Evolutionary conservation across 169 alveolate species (phyloP).

Genomic region (Theileria parva): DNA sequence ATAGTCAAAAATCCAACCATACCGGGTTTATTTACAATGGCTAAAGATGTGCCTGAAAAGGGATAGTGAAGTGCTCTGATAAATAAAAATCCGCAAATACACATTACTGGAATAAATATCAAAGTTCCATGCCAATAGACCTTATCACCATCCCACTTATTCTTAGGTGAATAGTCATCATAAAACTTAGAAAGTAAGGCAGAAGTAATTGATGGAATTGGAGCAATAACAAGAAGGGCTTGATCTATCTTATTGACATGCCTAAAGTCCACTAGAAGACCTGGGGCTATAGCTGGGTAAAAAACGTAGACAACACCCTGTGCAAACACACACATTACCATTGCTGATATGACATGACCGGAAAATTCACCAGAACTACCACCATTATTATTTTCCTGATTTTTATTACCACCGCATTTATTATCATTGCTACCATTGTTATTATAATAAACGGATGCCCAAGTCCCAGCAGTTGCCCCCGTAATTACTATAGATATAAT

Average conservation of each 20-base stretch:
- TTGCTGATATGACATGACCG: neutral
- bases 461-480: neutral
- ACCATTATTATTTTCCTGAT: too few species aligned
- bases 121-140: neutral
- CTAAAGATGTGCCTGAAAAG: neutral
- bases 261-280: neutral
- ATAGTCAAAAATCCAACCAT: slow-evolving; percentile 4
- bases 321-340: slow-evolving; percentile 8
- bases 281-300: slow-evolving; percentile 23
- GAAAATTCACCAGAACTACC: too few species aligned
- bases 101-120: neutral
- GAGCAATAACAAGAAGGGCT: neutral
- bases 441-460: neutral
- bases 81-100: neutral
- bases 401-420: too few species aligned
- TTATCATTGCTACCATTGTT: too few species aligned
- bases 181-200: neutral
- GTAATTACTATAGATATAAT: neutral
- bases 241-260: slow-evolving; percentile 14
- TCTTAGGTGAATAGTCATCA: neutral
- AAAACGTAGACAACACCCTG: slow-evolving; percentile 5
- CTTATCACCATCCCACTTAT: neutral
- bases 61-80: slow-evolving; percentile 23
- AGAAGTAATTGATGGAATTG: neutral
- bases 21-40: neutral